These are phyloP conservation scores for Schizonepeta tenuifolia DNA, from an alignment of 257 asterid species.

Conservation along the genomic window DNA sequence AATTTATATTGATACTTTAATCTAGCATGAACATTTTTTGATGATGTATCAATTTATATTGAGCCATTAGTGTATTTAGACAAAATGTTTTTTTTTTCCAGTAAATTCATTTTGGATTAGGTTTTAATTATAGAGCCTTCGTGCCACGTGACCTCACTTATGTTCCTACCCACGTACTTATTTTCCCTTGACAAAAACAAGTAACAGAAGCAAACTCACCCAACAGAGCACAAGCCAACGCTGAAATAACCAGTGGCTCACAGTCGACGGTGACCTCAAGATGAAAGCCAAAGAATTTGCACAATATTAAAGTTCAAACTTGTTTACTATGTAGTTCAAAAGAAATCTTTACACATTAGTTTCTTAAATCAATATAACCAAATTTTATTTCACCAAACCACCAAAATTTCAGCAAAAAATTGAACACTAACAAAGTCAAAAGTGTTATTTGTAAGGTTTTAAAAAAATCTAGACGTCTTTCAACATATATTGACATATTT, in stretches of 20 bases:
- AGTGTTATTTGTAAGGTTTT: background rate
- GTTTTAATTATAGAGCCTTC: no score
- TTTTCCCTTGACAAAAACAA: background rate
- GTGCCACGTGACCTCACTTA: no score
- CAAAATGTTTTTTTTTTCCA: background rate
- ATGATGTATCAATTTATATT: no score
- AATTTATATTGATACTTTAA: no score
- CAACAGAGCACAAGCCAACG: background rate
- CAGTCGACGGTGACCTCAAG: background rate
- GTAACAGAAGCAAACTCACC: background rate
- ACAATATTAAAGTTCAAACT: background rate
- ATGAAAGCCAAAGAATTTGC: background rate
- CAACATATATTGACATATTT: no score
- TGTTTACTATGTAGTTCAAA: background rate
- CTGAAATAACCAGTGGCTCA: background rate
- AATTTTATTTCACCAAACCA: background rate
- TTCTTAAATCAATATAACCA: slow-evolving; percentile 1
- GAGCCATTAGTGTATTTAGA: no score
- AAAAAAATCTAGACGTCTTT: background rate
- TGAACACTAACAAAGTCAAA: background rate
- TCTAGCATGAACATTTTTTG: no score
- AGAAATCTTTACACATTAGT: background rate
- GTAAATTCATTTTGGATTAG: no score
- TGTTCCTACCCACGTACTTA: no score
- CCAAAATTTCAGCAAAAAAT: background rate